Percentiles rank a stretch among this genome's conserved stretches.
Conservation (phyloP, 2,329 filamentous ascomycete species). For the Helminthosporium solani region DNA sequence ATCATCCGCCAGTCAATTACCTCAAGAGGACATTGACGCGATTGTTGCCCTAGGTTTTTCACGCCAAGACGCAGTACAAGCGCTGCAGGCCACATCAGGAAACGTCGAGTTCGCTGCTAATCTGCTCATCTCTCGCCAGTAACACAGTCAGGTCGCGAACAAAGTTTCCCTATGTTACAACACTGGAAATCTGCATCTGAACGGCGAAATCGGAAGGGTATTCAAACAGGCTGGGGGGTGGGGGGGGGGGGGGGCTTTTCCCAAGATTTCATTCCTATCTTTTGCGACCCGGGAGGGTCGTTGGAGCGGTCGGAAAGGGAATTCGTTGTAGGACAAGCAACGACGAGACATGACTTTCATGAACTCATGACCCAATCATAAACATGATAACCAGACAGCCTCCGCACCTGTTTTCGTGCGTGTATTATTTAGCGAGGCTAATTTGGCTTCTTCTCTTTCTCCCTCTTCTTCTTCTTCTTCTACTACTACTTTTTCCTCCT, state of each 20-base stretch:
- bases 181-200: not conserved
- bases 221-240: too few relatives aligned
- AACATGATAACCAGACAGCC: too few relatives aligned
- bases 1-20: constrained; percentile 41
- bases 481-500: too few relatives aligned
- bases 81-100: constrained; percentile 78
- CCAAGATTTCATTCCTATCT: not conserved
- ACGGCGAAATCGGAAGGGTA: not conserved
- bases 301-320: too few relatives aligned
- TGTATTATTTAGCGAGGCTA: not conserved
- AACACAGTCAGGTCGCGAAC: not conserved
- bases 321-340: too few relatives aligned
- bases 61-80: constrained; percentile 72
- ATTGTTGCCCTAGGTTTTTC: constrained; percentile 77
- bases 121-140: constrained; percentile 58
- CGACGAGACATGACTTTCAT: not conserved
- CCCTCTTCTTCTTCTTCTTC: too few relatives aligned
- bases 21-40: constrained; percentile 69
- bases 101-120: constrained; percentile 88
- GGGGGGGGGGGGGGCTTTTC: too few relatives aligned
- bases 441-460: not conserved
- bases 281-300: too few relatives aligned
- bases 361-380: not conserved
- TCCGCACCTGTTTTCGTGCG: not conserved
- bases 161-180: not conserved